phyloP scores from a whole-genome alignment of 2,329 filamentous ascomycete species.

The Mariannaea sp. region DNA sequence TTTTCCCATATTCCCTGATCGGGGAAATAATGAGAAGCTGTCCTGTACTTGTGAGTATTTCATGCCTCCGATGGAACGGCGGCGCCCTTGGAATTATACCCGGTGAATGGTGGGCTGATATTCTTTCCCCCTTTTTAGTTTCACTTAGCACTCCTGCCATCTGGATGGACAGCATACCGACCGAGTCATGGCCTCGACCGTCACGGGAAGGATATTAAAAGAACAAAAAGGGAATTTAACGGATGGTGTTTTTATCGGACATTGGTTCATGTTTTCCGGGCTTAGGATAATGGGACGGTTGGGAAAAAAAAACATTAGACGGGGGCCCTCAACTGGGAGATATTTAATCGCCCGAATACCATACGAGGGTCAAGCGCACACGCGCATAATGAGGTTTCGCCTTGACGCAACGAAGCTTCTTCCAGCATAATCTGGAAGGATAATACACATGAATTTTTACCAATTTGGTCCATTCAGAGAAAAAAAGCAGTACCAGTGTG shows the following conservation, averaged over 20 bases:
- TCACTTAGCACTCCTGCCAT: slow-evolving; percentile 23
- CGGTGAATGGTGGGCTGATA: slow-evolving; percentile 6
- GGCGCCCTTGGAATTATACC: neutral
- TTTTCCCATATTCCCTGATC: slow-evolving; percentile 10
- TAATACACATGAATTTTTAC: slow-evolving; percentile 7
- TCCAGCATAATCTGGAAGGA: slow-evolving; percentile 1
- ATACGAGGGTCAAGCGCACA: slow-evolving; percentile 30
- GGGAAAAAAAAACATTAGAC: slow-evolving; percentile 38
- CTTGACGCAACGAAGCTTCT: slow-evolving; percentile 30
- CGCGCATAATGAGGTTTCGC: slow-evolving; percentile 33
- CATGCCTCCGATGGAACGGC: neutral
- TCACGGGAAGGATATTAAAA: slow-evolving; percentile 27
- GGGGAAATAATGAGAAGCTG: slow-evolving; percentile 23
- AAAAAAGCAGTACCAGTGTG: neutral
- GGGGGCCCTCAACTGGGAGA: slow-evolving; percentile 30
- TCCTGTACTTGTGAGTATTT: slow-evolving; percentile 24
- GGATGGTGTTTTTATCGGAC: slow-evolving; percentile 29
- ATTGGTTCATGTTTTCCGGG: slow-evolving; percentile 30
- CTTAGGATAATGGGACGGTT: slow-evolving; percentile 24
- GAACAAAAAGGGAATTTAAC: slow-evolving; percentile 19
- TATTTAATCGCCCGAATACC: slow-evolving; percentile 29
- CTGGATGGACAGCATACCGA: slow-evolving; percentile 28
- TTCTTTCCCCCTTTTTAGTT: slow-evolving; percentile 13
- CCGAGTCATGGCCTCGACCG: slow-evolving; percentile 33
- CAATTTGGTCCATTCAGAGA: slow-evolving; percentile 1